Percentiles rank a stretch among this genome's conserved stretches.
phyloP scores from a whole-genome alignment of 129 eudicot species.

The Helianthus annuus region HanXRQr2.0-SUNRISE NC_035433.2:18436297-18436796 shows the following conservation, averaged over 20 bases:
- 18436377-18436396: too few species aligned
- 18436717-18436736: slow-evolving; percentile 33
- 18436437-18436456: slow-evolving; percentile 20
- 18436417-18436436: slow-evolving; percentile 44
- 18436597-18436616: slow-evolving; percentile 52
- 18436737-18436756: not conserved
- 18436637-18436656: slow-evolving; percentile 49
- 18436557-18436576: slow-evolving; percentile 39
- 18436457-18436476: slow-evolving; percentile 41
- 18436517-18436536: slow-evolving; percentile 57
- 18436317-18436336: too few species aligned
- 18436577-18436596: slow-evolving; percentile 50
- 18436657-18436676: slow-evolving; percentile 28
- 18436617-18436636: slow-evolving; percentile 39
- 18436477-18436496: slow-evolving; percentile 30
- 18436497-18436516: slow-evolving; percentile 42
- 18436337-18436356: too few species aligned
- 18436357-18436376: too few species aligned
- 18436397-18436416: slow-evolving; percentile 53
- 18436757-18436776: too few species aligned
- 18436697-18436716: slow-evolving; percentile 39
- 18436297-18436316: too few species aligned
- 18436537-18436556: slow-evolving; percentile 58
- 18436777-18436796: too few species aligned
- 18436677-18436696: slow-evolving; percentile 37